Base-by-base conservation (phyloP, 805 yeast genomes). In the Barnettozyma wickerhamii region DNA sequence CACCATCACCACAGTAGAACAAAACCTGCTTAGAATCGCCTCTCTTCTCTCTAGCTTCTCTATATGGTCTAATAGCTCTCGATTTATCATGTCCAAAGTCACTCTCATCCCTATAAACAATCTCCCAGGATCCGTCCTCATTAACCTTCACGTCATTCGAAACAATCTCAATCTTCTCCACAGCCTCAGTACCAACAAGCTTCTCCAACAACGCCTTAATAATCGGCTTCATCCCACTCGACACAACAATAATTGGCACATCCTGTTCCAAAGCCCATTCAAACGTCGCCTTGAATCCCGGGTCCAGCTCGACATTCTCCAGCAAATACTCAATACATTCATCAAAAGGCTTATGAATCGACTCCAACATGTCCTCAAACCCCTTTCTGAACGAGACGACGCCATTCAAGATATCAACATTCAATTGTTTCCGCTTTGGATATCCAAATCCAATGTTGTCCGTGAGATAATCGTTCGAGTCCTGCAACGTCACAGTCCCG, bases 1-100 rank as follows among this genome's bases (percentile, higher is more conserved):
- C 96, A 49, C 99, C 99, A 62, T 93, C 99, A 44, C 99, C 99
- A 57, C 95, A 86, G 69, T 93, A 93, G 61, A 91, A 87, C 52
- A 88, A 72, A 30, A 70, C 68, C 13, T 95, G 95, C 36, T 76
- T 71, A 17, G 62, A 55, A 7, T 54, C 60, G 27, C 30, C 17
- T 5, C 43, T n/a, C n/a, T n/a, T n/a, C n/a, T n/a, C n/a, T 42
- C 55, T 51, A 7, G 50, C 46, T 17, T 60, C 59, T 60, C 58
- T 65, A 45, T 62, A 63, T 18, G 59, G 59, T 40, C 75, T 72
- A 53, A 93, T 91, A 21, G 93, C 83, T 42, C 76, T 72, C 23
- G 96, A 81, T 68, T 93, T 93, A 65, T 93, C 97, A 63, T 93
- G 99, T 37, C 99, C 99, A 62, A 88, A 90, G 12, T 79, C 71